Evolutionary conservation across 441 rosid genomes (phyloP).

Genomic region (Erodium texanum): DNA sequence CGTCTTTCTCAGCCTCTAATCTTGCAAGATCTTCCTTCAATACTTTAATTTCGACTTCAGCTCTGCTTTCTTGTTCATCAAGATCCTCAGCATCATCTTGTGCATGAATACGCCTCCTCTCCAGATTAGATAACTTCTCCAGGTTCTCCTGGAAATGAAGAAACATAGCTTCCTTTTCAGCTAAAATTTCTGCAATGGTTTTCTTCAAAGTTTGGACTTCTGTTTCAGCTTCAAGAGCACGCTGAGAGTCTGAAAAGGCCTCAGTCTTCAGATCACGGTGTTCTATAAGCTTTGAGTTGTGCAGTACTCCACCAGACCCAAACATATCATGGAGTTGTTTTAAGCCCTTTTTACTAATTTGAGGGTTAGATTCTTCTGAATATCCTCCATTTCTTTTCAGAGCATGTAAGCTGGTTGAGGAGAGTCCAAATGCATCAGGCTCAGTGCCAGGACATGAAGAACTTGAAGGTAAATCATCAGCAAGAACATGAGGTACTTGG

Average conservation of each 20-base stretch:
- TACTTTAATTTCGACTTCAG: slow-evolving; percentile 45
- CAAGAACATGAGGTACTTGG: slow-evolving; percentile 36
- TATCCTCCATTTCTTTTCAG: slow-evolving; percentile 21
- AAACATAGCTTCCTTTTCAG: slow-evolving; percentile 45
- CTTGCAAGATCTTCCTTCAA: slow-evolving; percentile 44
- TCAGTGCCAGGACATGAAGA: slow-evolving; percentile 21
- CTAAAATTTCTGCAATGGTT: slow-evolving; percentile 39
- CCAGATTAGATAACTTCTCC: slow-evolving; percentile 39
- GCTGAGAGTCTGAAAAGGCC: slow-evolving; percentile 17
- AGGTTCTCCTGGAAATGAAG: slow-evolving; percentile 40
- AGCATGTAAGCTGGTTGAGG: slow-evolving; percentile 14
- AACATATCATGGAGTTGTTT: slow-evolving; percentile 34
- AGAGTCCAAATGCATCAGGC: too few relatives aligned
- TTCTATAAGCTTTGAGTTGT: too few relatives aligned
- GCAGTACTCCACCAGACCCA: slow-evolving; percentile 6
- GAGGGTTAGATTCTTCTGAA: slow-evolving; percentile 31
- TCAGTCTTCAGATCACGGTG: too few relatives aligned
- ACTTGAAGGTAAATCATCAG: slow-evolving; percentile 40
- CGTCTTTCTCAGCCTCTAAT: slow-evolving; percentile 49
- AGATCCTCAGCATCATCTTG: slow-evolving; percentile 40
- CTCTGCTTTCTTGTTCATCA: slow-evolving; percentile 49
- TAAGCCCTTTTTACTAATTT: slow-evolving; percentile 36
- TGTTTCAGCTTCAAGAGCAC: slow-evolving; percentile 33
- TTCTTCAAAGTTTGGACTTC: slow-evolving; percentile 42
- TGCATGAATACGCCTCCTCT: slow-evolving; percentile 36